Evolutionary conservation across 768 basidiomycete species (phyloP), one percentile per base, ranked within the genome.

Genomic region (Auricularia heimuer): DNA sequence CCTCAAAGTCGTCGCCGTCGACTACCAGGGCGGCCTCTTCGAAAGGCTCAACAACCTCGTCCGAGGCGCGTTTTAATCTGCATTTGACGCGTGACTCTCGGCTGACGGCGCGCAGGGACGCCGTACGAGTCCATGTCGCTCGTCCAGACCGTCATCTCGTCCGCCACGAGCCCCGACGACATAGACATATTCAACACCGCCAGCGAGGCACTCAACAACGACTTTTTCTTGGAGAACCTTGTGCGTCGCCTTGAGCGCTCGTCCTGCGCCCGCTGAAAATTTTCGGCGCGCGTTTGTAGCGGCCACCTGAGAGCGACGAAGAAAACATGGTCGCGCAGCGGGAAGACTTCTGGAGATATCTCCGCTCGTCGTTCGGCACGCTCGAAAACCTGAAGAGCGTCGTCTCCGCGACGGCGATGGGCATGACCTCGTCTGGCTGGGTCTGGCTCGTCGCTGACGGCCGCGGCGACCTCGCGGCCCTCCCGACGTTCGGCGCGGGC

Each of bases 201-300:
- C 3, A 89, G 89, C 68, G 83, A 92, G 60, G 92, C 96, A 4
- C 78, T 98, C 67, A 99, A 98, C 78, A 98, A 97, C 75, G 86
- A 87, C 69, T 98, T 92, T 82, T 98, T 98, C 81, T 82, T 99
- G 35, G 83, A 91, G 68, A 81, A 81, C 65, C 80, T 99, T 45
- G 96, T 98, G 73, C 62, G 93, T 81, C 47, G 33, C 24, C 62
- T 62, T 21, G 4, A n/a, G 8, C 12, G 21, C 47, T 12, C 36
- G 29, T 18, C 10, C 16, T 42, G 21, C 7, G 36, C 44, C 12
- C 7, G 37, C 39, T 63, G 44, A 54, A 14, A 37, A 37, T 42
- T 21, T 51, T 35, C 39, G 54, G 56, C n/a, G 67, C 42, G 67
- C 63, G n/a, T 39, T 44, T 62, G 33, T 68, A 84, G 82, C 78